These are phyloP conservation scores for Cryphonectria nitschkei DNA, from an alignment of 2,329 filamentous ascomycete species.

Conservation along the genomic window DNA sequence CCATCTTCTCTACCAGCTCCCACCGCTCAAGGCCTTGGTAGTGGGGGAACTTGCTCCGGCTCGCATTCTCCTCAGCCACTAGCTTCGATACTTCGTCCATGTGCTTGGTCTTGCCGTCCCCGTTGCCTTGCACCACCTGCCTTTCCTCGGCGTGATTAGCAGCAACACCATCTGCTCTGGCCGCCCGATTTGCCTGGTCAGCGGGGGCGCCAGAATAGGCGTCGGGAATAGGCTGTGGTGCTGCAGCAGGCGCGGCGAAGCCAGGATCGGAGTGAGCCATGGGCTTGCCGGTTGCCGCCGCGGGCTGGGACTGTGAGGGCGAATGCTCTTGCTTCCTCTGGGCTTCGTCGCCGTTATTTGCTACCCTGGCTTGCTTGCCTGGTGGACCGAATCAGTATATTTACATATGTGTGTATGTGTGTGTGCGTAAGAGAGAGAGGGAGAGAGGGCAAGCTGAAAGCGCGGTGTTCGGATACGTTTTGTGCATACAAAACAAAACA, in stretches of 20 bases:
- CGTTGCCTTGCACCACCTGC: constrained; percentile 51
- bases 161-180: constrained; percentile 68
- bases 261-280: constrained; percentile 54
- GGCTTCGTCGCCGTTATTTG: constrained; percentile 54
- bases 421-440: too few species aligned
- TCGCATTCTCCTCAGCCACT: constrained; percentile 89
- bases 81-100: constrained; percentile 76
- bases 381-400: constrained; percentile 36
- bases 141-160: constrained; percentile 65
- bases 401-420: neutral
- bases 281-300: constrained; percentile 53
- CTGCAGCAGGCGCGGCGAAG: constrained; percentile 33
- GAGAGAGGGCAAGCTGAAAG: neutral
- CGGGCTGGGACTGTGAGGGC: constrained; percentile 56
- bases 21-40: constrained; percentile 87
- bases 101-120: constrained; percentile 46
- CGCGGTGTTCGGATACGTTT: neutral
- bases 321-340: constrained; percentile 57
- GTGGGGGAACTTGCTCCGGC: constrained; percentile 79
- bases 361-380: constrained; percentile 86
- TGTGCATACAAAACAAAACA: neutral
- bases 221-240: constrained; percentile 42
- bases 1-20: constrained; percentile 94
- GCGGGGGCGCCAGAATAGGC: constrained; percentile 65
- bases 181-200: constrained; percentile 66